Evolutionary conservation across 345 rosid species (phyloP), one percentile per base, ranked within the genome.

Genomic region (Salix dunnii): DNA sequence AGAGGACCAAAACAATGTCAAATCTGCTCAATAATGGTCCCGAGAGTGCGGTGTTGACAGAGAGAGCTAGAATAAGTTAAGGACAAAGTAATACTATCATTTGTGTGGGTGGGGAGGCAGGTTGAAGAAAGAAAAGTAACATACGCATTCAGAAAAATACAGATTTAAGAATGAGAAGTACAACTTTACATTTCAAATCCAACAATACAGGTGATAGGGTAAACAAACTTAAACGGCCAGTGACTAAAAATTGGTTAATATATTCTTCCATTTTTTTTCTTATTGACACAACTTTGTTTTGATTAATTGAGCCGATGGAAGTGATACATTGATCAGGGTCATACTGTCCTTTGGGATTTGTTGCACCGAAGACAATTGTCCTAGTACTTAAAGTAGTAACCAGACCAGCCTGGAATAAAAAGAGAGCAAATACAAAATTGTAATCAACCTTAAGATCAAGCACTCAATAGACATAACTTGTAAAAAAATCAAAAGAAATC

Each of bases 291-390:
- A 49, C 1, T 49, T 49, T 7, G 55, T 55, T 68, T 33, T 28
- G 6, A 73, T 71, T 38, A 55, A 21, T 67, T 42, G 75, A 62
- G 46, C 10, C 46, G 79, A 66, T 64, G 70, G 73, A 77, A 78
- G 63, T 46, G 94, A 89, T 95, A 95, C 99, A 80, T 77, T 91
- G 99, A 67, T 89, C 93, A 64, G 96, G 99, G 86, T 95, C 99
- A 86, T 93, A 95, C 38, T 93, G 94, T 43, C 99, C 99, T 88
- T 93, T 95, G 62, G 98, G 97, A 90, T 95, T 95, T 83, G 99
- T 93, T 10, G 99, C 99, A 70, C 99, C 98, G 74, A 93, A 93
- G 63, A 95, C 96, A 33, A 91, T 84, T 79, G 99, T 93, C 85
- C 84, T 90, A 20, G 98, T 95, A 84, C 91, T 91, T 74, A 95